Base-by-base conservation (phyloP, 768 basidiomycete species). In the Pholiota molesta region DNA sequence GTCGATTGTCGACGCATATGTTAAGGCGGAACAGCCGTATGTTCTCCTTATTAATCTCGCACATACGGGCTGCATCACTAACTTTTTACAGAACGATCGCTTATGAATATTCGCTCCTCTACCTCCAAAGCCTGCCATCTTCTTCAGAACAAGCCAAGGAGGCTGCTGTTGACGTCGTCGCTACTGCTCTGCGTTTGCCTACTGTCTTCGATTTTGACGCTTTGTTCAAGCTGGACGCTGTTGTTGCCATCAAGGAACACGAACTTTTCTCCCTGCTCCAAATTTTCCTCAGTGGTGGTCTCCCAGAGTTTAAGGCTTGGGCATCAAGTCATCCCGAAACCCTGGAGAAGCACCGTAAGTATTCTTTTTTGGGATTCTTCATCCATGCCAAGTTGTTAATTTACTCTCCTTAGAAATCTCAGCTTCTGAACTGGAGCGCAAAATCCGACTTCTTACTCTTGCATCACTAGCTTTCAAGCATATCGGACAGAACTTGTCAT, bases 121-220 rank as follows among this genome's bases (percentile, higher is more conserved):
- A 88, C 66, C 79, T 90, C 44, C 83, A 82, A 60, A 84, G 85
- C 9, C 76, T 94, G 23, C 82, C 87, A 2, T 60, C 85, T 2
- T 76, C 82, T 1, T 87, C 88, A 0, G 75, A 84, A 23, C 72
- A 77, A 10, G 79, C 85, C 17, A 76, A 83, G 60, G 53, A 77
- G 4, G 88, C 85, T 49, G 88, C 89, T 9, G 65, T 87, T 26
- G 82, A 87, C 35, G 75, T 83, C 37, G 87, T 94, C 63, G 81
- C 85, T 6, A 77, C 83, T 7, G 88, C 90, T 19, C 79, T 94
- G 33, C 83, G 86, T 35, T 78, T 88, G 39, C 87, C 90, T 2
- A 75, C 77, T 14, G 72, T 91, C 60, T 92, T 95, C 73, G 88
- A 96, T 75, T 91, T 95, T 69, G 92, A 95, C 72, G 73, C 87